A percentile compares a stretch with the other conserved stretches of the same genome.
These are phyloP conservation scores for Boechera divaricarpa DNA, from an alignment of 345 rosid species.

Conservation along the genomic window DNA sequence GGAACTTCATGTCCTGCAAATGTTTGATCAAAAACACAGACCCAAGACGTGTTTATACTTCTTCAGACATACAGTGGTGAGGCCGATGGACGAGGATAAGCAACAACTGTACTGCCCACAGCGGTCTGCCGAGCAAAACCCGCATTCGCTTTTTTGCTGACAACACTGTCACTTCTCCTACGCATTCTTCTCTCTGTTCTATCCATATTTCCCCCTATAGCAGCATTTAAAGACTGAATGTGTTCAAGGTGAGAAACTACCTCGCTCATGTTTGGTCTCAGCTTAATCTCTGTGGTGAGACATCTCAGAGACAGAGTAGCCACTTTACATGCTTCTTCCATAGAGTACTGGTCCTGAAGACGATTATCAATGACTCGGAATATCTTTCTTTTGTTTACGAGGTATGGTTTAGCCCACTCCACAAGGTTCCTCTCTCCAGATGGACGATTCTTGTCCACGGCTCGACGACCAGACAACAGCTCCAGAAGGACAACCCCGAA, in stretches of 20 bases:
- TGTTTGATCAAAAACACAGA: conserved; percentile 26
- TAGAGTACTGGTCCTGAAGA: conserved; percentile 83
- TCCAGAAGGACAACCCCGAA: conserved; percentile 94
- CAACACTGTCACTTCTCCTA: conserved; percentile 45
- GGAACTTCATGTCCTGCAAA: conserved; percentile 29
- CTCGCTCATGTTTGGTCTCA: conserved; percentile 44
- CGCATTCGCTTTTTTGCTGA: conserved; percentile 31
- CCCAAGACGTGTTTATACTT: conserved; percentile 31
- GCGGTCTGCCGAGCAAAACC: conserved; percentile 37
- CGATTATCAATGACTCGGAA: conserved; percentile 84
- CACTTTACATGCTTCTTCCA: conserved; percentile 50
- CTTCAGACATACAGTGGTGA: conserved; percentile 39
- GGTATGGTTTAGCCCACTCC: conserved; percentile 86
- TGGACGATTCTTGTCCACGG: conserved; percentile 96
- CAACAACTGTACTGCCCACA: conserved; percentile 39
- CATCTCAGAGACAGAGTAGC: conserved; percentile 44
- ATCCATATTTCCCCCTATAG: conserved; percentile 27
- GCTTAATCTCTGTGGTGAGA: conserved; percentile 42
- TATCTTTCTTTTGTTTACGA: conserved; percentile 80
- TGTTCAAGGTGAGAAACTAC: conserved; percentile 43
- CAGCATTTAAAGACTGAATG: conserved; percentile 38
- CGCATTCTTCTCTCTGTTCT: conserved; percentile 37
- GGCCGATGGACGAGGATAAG: conserved; percentile 46
- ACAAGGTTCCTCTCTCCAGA: conserved; percentile 90
- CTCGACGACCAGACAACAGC: conserved; percentile 91